phyloP scores from a whole-genome alignment of 2,329 filamentous ascomycete species.

The Colletotrichum nymphaeae region DNA sequence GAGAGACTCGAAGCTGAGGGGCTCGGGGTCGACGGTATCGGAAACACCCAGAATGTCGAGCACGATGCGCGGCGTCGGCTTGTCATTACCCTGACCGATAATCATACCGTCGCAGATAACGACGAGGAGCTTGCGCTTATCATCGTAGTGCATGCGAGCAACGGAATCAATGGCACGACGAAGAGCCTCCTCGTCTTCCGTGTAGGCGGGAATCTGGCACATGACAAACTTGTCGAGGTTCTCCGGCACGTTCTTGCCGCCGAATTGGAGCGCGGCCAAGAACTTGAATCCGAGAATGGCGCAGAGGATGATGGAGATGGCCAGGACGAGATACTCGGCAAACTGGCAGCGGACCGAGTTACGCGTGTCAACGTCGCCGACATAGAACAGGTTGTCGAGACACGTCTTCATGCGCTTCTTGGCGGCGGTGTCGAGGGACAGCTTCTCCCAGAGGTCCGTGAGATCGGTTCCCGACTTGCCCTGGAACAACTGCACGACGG shows the following conservation, averaged over 20 bases:
- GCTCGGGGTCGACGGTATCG: slow-evolving; percentile 93
- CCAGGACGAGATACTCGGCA: slow-evolving; percentile 88
- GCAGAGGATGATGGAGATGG: slow-evolving; percentile 83
- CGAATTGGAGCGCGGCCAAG: slow-evolving; percentile 76
- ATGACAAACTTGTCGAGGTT: slow-evolving; percentile 99
- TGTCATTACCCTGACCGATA: slow-evolving; percentile 97
- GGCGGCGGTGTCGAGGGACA: slow-evolving; percentile 67
- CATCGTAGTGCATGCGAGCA: slow-evolving; percentile 95
- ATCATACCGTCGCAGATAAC: slow-evolving; percentile 99
- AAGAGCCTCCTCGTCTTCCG: slow-evolving; percentile 96
- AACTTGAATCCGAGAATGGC: slow-evolving; percentile 88
- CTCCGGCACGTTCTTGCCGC: slow-evolving; percentile 89
- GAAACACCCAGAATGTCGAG: slow-evolving; percentile 96
- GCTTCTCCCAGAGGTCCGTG: slow-evolving; percentile 82
- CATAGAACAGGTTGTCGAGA: slow-evolving; percentile 93
- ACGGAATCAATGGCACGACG: slow-evolving; percentile 97
- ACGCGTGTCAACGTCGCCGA: slow-evolving; percentile 91
- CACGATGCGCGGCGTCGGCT: slow-evolving; percentile 94
- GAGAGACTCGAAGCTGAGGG: slow-evolving; percentile 94
- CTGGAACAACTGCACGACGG: slow-evolving; percentile 82
- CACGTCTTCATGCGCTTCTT: slow-evolving; percentile 82
- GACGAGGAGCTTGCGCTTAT: slow-evolving; percentile 95
- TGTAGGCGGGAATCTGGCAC: slow-evolving; percentile 97
- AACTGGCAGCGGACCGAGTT: slow-evolving; percentile 88
- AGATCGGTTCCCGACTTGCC: slow-evolving; percentile 82